These are phyloP conservation scores for Dendrothele bispora DNA, from an alignment of 768 basidiomycete genomes.

Conservation along the genomic window DNA sequence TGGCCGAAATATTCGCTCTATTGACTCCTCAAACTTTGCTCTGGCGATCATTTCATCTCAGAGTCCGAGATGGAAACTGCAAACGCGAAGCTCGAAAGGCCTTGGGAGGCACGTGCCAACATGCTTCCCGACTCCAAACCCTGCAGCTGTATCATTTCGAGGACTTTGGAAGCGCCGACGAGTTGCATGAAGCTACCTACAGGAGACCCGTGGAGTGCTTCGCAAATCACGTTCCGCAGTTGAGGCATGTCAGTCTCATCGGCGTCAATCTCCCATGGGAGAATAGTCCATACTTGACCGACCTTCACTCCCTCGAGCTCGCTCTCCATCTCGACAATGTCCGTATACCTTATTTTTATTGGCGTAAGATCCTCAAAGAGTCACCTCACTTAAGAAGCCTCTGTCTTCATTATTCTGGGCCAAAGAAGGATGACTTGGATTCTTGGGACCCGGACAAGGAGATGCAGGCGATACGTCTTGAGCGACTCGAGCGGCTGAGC, in stretches of 20 bases:
- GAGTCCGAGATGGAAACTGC: conserved; percentile 57
- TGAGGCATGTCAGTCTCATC: conserved; percentile 58
- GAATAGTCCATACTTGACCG: conserved; percentile 46
- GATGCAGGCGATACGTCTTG: conserved; percentile 1
- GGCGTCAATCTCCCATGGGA: conserved; percentile 68
- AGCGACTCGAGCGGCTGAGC: conserved; percentile 1
- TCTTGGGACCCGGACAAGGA: conserved; percentile 1
- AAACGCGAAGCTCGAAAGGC: conserved; percentile 52
- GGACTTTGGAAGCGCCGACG: conserved; percentile 49
- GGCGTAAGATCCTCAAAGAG: conserved; percentile 52
- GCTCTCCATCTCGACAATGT: conserved; percentile 61
- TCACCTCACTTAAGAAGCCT: conserved; percentile 49
- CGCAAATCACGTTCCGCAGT: conserved; percentile 46
- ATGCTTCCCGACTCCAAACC: conserved; percentile 55
- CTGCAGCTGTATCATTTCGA: conserved; percentile 68
- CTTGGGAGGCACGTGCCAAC: conserved; percentile 45
- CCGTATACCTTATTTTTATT: conserved; percentile 53
- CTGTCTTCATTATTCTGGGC: conserved; percentile 61
- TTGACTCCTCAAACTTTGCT: conserved; percentile 24
- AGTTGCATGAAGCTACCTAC: conserved; percentile 56
- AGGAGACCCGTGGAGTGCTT: conserved; percentile 60
- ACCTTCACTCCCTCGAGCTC: conserved; percentile 52
- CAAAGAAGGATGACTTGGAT: conserved; percentile 22
- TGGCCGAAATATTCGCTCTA: conserved; percentile 20
- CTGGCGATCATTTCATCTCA: conserved; percentile 31